phyloP scores from a whole-genome alignment of 2,329 filamentous ascomycete genomes.

The Fusarium cyanostomum region DNA sequence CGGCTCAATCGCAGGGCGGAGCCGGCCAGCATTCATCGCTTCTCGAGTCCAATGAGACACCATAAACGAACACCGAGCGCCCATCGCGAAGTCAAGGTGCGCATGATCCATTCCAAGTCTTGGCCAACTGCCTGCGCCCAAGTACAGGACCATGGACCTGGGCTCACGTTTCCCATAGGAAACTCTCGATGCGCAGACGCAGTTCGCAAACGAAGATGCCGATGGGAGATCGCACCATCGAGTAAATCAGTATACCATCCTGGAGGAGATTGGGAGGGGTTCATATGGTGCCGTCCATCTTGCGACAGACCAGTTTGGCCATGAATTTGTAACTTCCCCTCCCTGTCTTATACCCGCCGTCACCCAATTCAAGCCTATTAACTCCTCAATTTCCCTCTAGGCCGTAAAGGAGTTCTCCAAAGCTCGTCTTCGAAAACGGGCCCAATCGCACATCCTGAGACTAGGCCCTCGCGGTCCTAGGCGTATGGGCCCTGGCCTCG shows the following conservation, averaged over 20 bases:
- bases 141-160: neutral
- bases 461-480: constrained; percentile 53
- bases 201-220: constrained; percentile 85
- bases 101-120: neutral
- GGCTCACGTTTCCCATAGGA: constrained; percentile 63
- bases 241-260: constrained; percentile 95
- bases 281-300: constrained; percentile 95
- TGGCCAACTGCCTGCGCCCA: too few relatives aligned
- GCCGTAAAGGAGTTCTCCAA: constrained; percentile 99
- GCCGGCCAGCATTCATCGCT: constrained; percentile 52
- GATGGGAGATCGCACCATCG: constrained; percentile 84
- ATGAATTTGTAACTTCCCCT: constrained; percentile 80
- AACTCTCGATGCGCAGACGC: constrained; percentile 88
- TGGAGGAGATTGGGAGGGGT: constrained; percentile 94
- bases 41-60: constrained; percentile 65
- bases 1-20: constrained; percentile 52
- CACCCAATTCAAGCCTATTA: neutral
- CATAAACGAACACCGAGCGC: constrained; percentile 66
- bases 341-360: neutral
- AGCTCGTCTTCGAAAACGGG: constrained; percentile 84
- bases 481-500: constrained; percentile 42
- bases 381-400: constrained; percentile 56
- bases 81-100: constrained; percentile 67
- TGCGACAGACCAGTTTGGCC: constrained; percentile 87
- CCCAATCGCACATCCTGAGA: constrained; percentile 85